These are phyloP conservation scores for Babesia gibsoni DNA, from an alignment of 169 alveolate species.

Conservation along the genomic window DNA sequence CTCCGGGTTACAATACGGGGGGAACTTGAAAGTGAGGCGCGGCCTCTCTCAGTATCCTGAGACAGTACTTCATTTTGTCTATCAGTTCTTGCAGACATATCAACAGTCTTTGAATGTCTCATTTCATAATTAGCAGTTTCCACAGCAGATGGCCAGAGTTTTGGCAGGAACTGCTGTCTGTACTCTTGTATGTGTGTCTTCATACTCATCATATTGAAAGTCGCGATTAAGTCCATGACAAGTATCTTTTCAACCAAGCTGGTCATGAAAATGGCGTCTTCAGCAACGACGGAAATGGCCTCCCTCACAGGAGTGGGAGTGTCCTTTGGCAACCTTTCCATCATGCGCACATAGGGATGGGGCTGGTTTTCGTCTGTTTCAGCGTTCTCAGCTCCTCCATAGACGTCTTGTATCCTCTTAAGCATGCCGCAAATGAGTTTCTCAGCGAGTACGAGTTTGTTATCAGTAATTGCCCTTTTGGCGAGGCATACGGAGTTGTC, in stretches of 20 bases:
- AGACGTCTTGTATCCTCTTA: constrained; percentile 22
- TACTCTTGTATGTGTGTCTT: constrained; percentile 3
- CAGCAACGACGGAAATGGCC: constrained; percentile 7
- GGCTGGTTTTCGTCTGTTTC: neutral
- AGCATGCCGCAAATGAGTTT: constrained; percentile 32
- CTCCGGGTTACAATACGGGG: too few species aligned
- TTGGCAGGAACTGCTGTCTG: constrained; percentile 27
- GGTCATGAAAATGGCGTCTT: constrained; percentile 18
- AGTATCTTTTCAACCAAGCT: constrained; percentile 17
- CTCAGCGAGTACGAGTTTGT: constrained; percentile 29
- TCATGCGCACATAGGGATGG: constrained; percentile 25
- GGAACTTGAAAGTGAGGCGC: too few species aligned
- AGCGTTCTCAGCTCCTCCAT: constrained; percentile 2
- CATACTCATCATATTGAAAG: constrained; percentile 34
- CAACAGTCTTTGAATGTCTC: neutral
- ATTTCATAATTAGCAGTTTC: constrained; percentile 22
- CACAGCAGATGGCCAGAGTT: constrained; percentile 27
- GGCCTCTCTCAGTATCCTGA: too few species aligned
- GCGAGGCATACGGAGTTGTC: constrained; percentile 29
- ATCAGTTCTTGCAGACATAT: too few species aligned
- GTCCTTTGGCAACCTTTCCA: constrained; percentile 23
- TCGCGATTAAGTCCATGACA: constrained; percentile 19
- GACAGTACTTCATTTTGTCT: too few species aligned
- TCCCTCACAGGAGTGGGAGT: constrained; percentile 22
- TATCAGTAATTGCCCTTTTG: constrained; percentile 24